Base-by-base conservation (phyloP, 176 grass and related monocot species). In the Oryza australiensis region DNA sequence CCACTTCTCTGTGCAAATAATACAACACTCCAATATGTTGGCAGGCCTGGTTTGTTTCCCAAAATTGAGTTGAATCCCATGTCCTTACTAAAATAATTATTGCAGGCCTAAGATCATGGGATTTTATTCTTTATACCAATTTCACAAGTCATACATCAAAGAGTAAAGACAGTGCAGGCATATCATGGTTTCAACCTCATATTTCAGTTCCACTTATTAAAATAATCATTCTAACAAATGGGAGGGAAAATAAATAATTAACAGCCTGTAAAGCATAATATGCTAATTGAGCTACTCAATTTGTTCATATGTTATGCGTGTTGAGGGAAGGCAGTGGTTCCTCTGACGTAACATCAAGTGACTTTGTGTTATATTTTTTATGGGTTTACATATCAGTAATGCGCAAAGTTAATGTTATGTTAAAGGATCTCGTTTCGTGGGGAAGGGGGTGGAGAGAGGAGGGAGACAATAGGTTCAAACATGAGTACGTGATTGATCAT, bases 401-500 rank as follows among this genome's bases (percentile, higher is more conserved):
- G n/a, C n/a, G n/a, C n/a, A n/a, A n/a, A n/a, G n/a, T n/a, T n/a
- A n/a, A n/a, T n/a, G n/a, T n/a, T n/a, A n/a, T n/a, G n/a, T n/a
- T n/a, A n/a, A n/a, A n/a, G n/a, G n/a, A n/a, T n/a, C n/a, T n/a
- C n/a, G n/a, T n/a, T n/a, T n/a, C n/a, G n/a, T n/a, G n/a, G n/a
- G n/a, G n/a, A n/a, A n/a, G n/a, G n/a, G n/a, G n/a, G n/a, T n/a
- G n/a, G n/a, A n/a, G n/a, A n/a, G n/a, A n/a, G n/a, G 30, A 3
- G 38, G 38, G 38, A 9, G 38, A 40, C 38, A 40, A 40, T 40
- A 40, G 38, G 5, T 80, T 75, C 22, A 73, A 80, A 34, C 46
- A 83, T 72, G 67, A 43, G 46, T 55, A 55, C 45, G 29, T 80
- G 68, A 79, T 79, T 48, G 75, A 16, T 42, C 86, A 84, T 26